These are phyloP conservation scores for Apiotrichum porosum DNA, from an alignment of 1,284 basidiomycete species.

Conservation along the genomic window DNA sequence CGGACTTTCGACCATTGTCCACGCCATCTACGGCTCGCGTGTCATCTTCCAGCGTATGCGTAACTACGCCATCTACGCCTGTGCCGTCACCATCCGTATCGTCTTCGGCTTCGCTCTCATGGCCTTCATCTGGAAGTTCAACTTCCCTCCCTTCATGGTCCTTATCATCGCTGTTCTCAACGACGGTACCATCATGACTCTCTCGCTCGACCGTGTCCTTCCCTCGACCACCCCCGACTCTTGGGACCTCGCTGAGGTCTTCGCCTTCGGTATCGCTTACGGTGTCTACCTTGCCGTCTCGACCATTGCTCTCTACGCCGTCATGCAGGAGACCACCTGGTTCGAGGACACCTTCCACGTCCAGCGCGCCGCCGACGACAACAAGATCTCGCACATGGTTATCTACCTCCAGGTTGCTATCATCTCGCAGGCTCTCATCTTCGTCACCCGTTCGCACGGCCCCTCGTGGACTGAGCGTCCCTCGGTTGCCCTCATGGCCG, in stretches of 20 bases:
- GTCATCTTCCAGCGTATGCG: conserved; percentile 97
- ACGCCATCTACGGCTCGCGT: conserved; percentile 91
- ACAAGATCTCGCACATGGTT: conserved; percentile 49
- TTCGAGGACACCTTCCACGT: conserved; percentile 86
- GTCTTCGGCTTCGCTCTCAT: conserved; percentile 95
- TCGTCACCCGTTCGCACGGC: conserved; percentile 90
- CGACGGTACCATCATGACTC: conserved; percentile 98
- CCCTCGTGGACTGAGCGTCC: conserved; percentile 99
- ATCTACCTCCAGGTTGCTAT: conserved; percentile 87
- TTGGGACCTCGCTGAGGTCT: conserved; percentile 96
- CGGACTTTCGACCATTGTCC: conserved; percentile 93
- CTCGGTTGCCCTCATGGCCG: conserved; percentile 77
- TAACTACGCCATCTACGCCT: conserved; percentile 93
- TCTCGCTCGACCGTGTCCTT: conserved; percentile 93
- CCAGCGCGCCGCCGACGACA: conserved; percentile 45
- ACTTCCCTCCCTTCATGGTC: conserved; percentile 99
- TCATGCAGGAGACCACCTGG: conserved; percentile 82
- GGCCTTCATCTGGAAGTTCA: conserved; percentile 91
- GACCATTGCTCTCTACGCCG: conserved; percentile 74
- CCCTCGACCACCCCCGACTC: conserved; percentile 87
- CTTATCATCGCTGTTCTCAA: conserved; percentile 95
- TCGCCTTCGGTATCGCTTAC: conserved; percentile 90
- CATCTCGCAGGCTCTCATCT: conserved; percentile 96
- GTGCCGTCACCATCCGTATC: conserved; percentile 95
- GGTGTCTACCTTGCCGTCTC: conserved; percentile 87